Base-by-base conservation (phyloP, 2,329 filamentous ascomycete genomes). In the Talaromyces sp. region DNA sequence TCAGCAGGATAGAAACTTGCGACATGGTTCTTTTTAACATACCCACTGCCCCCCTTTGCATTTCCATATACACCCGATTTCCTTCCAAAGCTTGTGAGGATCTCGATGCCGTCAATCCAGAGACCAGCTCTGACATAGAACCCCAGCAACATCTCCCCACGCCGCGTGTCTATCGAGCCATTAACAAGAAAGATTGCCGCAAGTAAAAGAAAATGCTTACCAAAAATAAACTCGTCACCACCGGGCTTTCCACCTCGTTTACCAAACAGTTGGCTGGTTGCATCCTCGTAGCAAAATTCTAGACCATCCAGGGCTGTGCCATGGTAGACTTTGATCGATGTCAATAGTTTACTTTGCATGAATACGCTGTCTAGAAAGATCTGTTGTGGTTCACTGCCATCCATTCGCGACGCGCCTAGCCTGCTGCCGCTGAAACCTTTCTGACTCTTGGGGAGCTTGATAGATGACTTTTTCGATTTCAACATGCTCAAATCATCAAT, bases 201-300 rank as follows among this genome's bases (percentile, higher is more conserved):
- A 26, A 26, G 57, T 26, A 4, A 24, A 52, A 52, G 53, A 58
- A 58, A 57, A 61, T 10, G 74, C 86, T 75, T 78, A 91, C 89
- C 87, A 66, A 97, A 81, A 17, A 89, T 82, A 76, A 96, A 96
- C 52, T 86, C 83, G 68, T 89, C 87, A 1, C 88, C 88, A 2
- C 85, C 86, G 26, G 82, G 76, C 64, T 88, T 88, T 8, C 88
- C 89, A 12, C 88, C 89, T 58, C 83, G 81, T 69, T 91, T 92
- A 46, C 94, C 94, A 78, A 99, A 95, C 3, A 97, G 74, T 71
- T 97, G 91, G 58, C 82, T 88, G 0, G 90, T 88, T 17, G 85
- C 83, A 72, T 97, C 92, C 69, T 97, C 93, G 70, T 96, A 97
- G 61, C 90, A 81, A 74, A 99, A 97, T 72, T 97, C 93, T 21